Evolutionary conservation across 371 early-diverging fungal genomes (phyloP).

Genomic region (Syncephalastrum sp.): DNA sequence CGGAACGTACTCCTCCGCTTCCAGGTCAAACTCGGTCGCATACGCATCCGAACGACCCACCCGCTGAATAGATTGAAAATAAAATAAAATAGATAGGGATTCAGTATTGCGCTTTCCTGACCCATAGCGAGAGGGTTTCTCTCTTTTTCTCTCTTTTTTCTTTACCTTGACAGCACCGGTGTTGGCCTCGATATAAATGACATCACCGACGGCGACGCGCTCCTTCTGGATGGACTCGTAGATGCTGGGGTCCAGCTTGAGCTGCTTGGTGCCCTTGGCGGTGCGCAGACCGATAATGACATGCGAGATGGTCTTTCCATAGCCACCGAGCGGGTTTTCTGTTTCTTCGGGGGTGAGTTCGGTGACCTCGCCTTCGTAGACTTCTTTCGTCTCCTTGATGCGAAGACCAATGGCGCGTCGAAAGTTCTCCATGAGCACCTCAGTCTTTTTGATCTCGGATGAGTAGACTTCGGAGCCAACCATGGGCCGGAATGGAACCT

Average conservation of each 20-base stretch:
- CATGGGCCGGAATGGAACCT: slow-evolving; percentile 98
- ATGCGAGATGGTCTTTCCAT: slow-evolving; percentile 94
- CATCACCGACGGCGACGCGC: slow-evolving; percentile 95
- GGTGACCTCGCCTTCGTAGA: slow-evolving; percentile 99
- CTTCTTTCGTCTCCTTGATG: slow-evolving; percentile 98
- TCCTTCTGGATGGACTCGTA: slow-evolving; percentile 97
- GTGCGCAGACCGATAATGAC: slow-evolving; percentile 97
- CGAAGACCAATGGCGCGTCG: slow-evolving; percentile 95
- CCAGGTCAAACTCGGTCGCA: slow-evolving; percentile 95
- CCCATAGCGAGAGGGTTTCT: background rate
- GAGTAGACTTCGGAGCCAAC: slow-evolving; percentile 98
- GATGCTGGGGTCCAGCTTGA: slow-evolving; percentile 97
- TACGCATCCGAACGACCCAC: slow-evolving; percentile 96
- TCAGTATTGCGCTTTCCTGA: background rate
- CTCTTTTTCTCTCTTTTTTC: background rate
- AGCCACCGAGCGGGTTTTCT: slow-evolving; percentile 90
- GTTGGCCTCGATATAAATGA: slow-evolving; percentile 98
- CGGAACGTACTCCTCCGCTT: slow-evolving; percentile 96
- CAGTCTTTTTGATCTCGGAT: slow-evolving; percentile 97
- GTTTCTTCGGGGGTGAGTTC: slow-evolving; percentile 95
- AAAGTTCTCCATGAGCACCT: slow-evolving; percentile 98
- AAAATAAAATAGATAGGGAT: slow-evolving; percentile 4
- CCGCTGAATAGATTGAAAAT: slow-evolving; percentile 45
- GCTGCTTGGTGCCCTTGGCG: slow-evolving; percentile 97
- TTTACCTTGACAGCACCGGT: slow-evolving; percentile 95